Percentiles rank a stretch among this genome's conserved stretches.
Evolutionary conservation across 73 alveolate genomes (phyloP).

Genomic region (Loxodes magnus): DNA sequence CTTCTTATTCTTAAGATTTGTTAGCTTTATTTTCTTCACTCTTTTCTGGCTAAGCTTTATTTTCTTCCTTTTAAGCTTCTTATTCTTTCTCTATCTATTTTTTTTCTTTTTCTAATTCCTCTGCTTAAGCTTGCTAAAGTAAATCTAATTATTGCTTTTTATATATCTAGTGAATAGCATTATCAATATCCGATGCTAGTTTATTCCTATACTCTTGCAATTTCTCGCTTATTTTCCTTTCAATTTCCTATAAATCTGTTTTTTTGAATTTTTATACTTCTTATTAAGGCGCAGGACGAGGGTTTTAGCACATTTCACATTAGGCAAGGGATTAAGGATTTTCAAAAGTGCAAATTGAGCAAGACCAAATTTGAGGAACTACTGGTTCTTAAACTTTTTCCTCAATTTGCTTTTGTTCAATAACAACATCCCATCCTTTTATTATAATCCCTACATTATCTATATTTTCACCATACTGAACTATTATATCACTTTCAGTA

Average conservation of each 20-base stretch:
- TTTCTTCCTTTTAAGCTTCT: no score
- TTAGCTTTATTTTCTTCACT: conserved; percentile 16
- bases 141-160: conserved; percentile 1
- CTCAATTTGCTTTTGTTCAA: conserved; percentile 31
- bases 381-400: conserved; percentile 30
- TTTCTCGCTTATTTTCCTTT: conserved; percentile 9
- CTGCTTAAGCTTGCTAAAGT: not conserved
- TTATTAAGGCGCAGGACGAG: conserved; percentile 38
- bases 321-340: conserved; percentile 40
- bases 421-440: no score
- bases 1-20: conserved; percentile 6
- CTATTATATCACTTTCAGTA: no score
- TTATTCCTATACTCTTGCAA: conserved; percentile 11
- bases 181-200: no score
- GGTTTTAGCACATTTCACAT: conserved; percentile 60
- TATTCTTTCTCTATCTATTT: no score
- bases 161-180: no score
- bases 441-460: no score
- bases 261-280: not conserved
- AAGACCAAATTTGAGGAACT: conserved; percentile 45
- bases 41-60: conserved; percentile 9
- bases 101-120: conserved; percentile 11
- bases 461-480: no score
- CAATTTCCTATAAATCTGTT: conserved; percentile 5
- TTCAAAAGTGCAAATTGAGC: conserved; percentile 57